Evolutionary conservation across 2,329 filamentous ascomycete species (phyloP), one percentile per base, ranked within the genome.

Genomic region (Phoma sp.): DNA sequence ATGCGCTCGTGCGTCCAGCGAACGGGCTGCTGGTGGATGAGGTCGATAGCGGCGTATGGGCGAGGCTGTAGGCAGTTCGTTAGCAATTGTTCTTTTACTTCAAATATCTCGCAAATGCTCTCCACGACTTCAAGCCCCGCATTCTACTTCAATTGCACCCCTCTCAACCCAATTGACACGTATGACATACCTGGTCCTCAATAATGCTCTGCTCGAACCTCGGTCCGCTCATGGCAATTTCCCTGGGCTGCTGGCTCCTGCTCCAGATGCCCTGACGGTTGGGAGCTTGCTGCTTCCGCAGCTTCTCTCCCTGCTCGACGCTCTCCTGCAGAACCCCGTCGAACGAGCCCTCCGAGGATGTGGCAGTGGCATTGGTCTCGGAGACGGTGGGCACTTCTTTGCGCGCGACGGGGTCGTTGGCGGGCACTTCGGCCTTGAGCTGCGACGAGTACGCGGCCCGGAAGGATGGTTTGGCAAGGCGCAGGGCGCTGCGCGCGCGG

Each of bases 201-300:
- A 98, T 93, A 71, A 96, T 91, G 28, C 92, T 98, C 86, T 98
- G 93, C 83, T 99, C 95, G 72, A 99, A 99, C 66, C 93, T 84
- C 62, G 95, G 95, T 34, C 95, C 95, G 34, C 87, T 87, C 93
- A 99, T 99, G 47, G 92, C 95, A 76, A 87, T 78, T 47, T 86
- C 84, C 68, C 93, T 84, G 32, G 92, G 87, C 76, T 86, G 86
- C 83, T 99, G 95, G 79, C 87, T 96, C 71, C 86, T 80, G 57
- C 91, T 92, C 95, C 95, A 99, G 56, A 91, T 84, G 5, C 78
- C 85, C 55, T 82, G 78, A 59, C 92, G 86, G 81, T 99, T 99
- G 18, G 95, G 95, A 26, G 93, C 91, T 81, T 99, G 95, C 75
- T 82, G 77, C 51, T 83, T 78, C 60, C 85, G 81, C 67, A 80